Evolutionary conservation across 495 filamentous ascomycete genomes (phyloP), one percentile per base, ranked within the genome.

Genomic region (Aspergillus bridgeri): DNA sequence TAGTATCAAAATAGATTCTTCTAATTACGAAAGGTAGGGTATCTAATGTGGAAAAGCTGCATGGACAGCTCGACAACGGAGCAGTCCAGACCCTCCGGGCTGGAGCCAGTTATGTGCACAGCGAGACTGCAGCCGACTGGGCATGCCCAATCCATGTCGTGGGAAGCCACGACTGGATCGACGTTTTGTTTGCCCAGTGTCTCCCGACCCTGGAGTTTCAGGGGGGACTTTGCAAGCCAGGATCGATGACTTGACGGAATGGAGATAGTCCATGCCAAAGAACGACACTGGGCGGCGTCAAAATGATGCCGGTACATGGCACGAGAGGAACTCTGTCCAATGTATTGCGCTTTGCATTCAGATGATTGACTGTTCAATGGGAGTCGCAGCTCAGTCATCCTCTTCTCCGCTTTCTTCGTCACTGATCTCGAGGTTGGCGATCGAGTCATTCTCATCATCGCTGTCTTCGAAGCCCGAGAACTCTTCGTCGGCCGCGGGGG

Each of bases 351-450:
- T 42, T 48, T n/a, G 29, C 33, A 13, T 51, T 60, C 21, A 29
- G 9, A 27, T 33, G 33, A 38, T 38, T 38, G 42, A 42, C 19
- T 17, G 33, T 18, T 6, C 43, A 47, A 15, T 24, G 20, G 25
- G 0, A 42, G 11, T 22, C 29, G 50, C 0, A 25, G 15, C 58
- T 75, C 71, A 75, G 21, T 76, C 73, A 44, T 68, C 58, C 50
- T 77, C 74, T 54, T 75, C 71, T 42, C 69, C 74, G 60, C 74
- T 77, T 59, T 77, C 74, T 51, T 72, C 73, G 29, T 77, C 74
- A 47, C 73, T 75, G 45, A 79, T 60, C 56, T 76, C 70, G 22
- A 79, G 67, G 57, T 77, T 72, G 6, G 73, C 74, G 23, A 75
- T 75, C 4, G 74, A 76, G 51, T 76, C 72, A 46, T 76, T 59